Evolutionary conservation across 306 rosid genomes (phyloP).

Genomic region (Lathyrus aphaca): DNA sequence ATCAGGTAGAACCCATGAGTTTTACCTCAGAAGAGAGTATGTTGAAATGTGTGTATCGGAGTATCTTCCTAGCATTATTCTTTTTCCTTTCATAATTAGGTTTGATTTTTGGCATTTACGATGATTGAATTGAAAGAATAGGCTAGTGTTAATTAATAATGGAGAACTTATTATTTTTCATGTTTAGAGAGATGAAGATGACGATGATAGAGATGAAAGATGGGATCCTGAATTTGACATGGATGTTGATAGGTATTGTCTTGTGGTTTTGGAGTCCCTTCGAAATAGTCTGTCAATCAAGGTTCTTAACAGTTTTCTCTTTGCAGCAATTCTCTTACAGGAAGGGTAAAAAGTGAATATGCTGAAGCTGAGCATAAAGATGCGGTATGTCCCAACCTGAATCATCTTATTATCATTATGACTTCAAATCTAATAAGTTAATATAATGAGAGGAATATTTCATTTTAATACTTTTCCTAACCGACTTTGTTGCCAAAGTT

Average conservation of each 20-base stretch:
- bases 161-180: conserved; percentile 12
- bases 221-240: conserved; percentile 52
- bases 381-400: conserved; percentile 42
- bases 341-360: conserved; percentile 49
- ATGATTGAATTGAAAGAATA: conserved; percentile 13
- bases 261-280: conserved; percentile 24
- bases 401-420: conserved; percentile 16
- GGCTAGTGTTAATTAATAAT: conserved; percentile 6
- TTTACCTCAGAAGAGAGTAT: too few relatives aligned
- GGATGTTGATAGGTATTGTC: conserved; percentile 47
- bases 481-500: neutral
- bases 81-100: neutral
- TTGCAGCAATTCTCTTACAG: conserved; percentile 43
- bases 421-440: conserved; percentile 24
- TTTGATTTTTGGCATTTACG: conserved; percentile 11
- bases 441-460: conserved; percentile 7
- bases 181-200: conserved; percentile 49
- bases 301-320: conserved; percentile 33
- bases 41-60: too few relatives aligned
- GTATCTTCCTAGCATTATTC: too few relatives aligned
- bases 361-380: conserved; percentile 44
- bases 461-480: conserved; percentile 9
- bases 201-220: conserved; percentile 45
- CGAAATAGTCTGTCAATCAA: conserved; percentile 16
- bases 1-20: too few relatives aligned